These are phyloP conservation scores for Carex cristatella DNA, from an alignment of 176 grass and related monocot genomes.

Conservation along the genomic window DNA sequence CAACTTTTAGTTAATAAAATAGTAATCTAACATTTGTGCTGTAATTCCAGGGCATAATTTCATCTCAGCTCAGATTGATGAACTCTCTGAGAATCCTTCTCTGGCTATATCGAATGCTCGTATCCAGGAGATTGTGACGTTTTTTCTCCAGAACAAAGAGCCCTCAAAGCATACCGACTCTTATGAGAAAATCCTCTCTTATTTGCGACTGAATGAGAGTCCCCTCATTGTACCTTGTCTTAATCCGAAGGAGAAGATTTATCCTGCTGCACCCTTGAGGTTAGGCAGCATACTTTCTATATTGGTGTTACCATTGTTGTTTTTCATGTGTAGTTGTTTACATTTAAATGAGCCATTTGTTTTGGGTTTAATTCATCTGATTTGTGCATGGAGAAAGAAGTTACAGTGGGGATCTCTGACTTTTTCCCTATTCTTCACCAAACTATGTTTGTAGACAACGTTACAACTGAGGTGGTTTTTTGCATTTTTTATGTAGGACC, in stretches of 20 bases:
- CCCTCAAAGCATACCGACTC: constrained; percentile 67
- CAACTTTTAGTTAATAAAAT: constrained; percentile 1
- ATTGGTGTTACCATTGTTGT: constrained; percentile 7
- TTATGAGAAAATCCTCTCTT: constrained; percentile 60
- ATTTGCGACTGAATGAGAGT: constrained; percentile 49
- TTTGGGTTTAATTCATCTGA: background rate
- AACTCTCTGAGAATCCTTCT: constrained; percentile 54
- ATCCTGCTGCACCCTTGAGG: constrained; percentile 42
- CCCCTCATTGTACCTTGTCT: constrained; percentile 46
- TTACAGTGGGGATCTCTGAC: background rate
- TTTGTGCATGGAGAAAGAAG: background rate
- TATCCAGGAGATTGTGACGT: constrained; percentile 88
- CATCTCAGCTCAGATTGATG: constrained; percentile 61
- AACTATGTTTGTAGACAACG: background rate
- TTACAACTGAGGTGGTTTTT: background rate
- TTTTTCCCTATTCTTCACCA: background rate
- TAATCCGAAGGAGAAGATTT: constrained; percentile 35
- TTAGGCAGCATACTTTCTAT: background rate
- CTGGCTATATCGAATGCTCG: constrained; percentile 41
- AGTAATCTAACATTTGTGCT: constrained; percentile 18
- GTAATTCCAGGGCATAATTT: constrained; percentile 59
- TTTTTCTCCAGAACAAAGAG: constrained; percentile 65
- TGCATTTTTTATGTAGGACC: constrained; percentile 32
- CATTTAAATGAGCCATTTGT: background rate
- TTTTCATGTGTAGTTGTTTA: background rate